Evolutionary conservation across 305 asterid species (phyloP), one percentile per base, ranked within the genome.

Genomic region (Fraxinus platypoda): DNA sequence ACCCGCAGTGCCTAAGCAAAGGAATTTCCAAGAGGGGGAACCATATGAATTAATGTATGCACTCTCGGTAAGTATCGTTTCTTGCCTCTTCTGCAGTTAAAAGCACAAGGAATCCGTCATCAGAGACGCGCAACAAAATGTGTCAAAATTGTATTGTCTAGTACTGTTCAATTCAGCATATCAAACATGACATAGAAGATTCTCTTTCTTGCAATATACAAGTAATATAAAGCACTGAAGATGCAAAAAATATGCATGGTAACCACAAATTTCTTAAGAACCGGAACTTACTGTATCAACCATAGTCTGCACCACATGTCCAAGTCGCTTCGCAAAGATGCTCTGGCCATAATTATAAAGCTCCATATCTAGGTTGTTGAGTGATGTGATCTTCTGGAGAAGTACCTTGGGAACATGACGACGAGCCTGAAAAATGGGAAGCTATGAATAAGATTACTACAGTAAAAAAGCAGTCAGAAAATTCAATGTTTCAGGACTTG

Each of bases 281-380:
- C 57, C 64, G 68, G 66, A 79, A 90, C 97, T 86, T 91, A 95
- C 99, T 7, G 81, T 78, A 81, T 64, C 76, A 80, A 68, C 84
- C 82, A 73, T 72, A 74, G 35, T 85, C 59, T 84, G 89, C 71
- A 77, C 76, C 87, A 85, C 78, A 81, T 21, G 92, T 77, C 64
- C 77, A 71, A 86, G 91, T 83, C 91, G 97, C 91, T 87, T 90
- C 49, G 66, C 81, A 83, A 95, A 95, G 80, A 95, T 88, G 79
- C 75, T 79, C 75, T 85, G 92, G 80, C 94, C 98, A 82, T 95
- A 95, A 66, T 87, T 87, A 80, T 94, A 94, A 79, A 94, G 93
- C 87, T 94, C 94, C 79, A 91, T 75, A 35, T 95, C 99, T 25
- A 95, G 90, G 88, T 80, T 88, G 85, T 94, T 95, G 35, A 95